Base-by-base conservation (phyloP, 2,329 filamentous ascomycete species). In the Chalaropsis thielavioides region DNA sequence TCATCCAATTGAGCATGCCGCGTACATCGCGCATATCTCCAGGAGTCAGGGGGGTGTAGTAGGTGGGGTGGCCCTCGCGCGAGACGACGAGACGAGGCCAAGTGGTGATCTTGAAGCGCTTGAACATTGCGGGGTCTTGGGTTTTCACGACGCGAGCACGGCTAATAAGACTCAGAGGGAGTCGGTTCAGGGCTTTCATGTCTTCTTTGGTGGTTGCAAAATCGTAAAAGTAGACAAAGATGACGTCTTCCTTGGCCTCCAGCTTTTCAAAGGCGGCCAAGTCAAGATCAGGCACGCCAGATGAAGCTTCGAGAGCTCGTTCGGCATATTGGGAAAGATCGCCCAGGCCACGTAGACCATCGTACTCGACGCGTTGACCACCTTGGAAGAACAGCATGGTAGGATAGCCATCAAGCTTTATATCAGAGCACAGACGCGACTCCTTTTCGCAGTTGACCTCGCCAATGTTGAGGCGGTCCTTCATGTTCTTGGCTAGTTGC, bases 201-300 rank as follows among this genome's bases (percentile, higher is more conserved):
- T 99, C 94, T 75, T 99, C 94, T 54, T 81, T 86, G 0, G 91
- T 95, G 1, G 92, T 96, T 13, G 94, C 94, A 70, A 95, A 86
- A 73, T 99, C 94, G 75, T 96, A 99, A 75, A 97, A 95, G 78
- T 97, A 99, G 69, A 96, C 78, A 75, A 99, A 99, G 64, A 97
- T 87, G 68, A 99, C 94, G 67, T 97, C 92, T 71, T 97, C 90
- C 68, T 88, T 92, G 78, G 94, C 83, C 74, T 99, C 92, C 71
- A 99, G 78, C 68, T 86, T 85, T 73, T 88, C 86, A 72, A 99
- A 91, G 3, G 82, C 79, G 27, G 80, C 82, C 10, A 86, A 85
- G 71, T 92, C 85, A 11, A 99, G 88, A 70, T 97, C 88, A 66
- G 83, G 83, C 35, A 99, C 85, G 54, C 90, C 90, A 60, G 81